These are phyloP conservation scores for Starmerella floricola DNA, from an alignment of 805 yeast genomes.

Conservation along the genomic window DNA sequence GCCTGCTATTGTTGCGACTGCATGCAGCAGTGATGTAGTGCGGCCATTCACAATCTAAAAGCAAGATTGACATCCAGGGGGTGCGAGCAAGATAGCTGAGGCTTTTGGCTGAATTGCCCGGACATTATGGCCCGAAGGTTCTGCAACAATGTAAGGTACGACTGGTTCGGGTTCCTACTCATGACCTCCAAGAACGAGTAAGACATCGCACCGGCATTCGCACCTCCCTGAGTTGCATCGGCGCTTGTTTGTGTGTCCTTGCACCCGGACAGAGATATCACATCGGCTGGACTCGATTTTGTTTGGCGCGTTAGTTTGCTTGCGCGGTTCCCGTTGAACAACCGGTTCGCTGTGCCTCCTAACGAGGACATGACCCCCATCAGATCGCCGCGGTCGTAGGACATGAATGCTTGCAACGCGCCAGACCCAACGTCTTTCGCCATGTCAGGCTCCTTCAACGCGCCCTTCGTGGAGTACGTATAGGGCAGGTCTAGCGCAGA, in stretches of 20 bases:
- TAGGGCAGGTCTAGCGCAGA: slow-evolving; percentile 71
- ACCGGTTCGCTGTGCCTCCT: slow-evolving; percentile 15
- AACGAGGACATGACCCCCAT: slow-evolving; percentile 33
- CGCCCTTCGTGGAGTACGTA: slow-evolving; percentile 71
- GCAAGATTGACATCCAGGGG: slow-evolving; percentile 55
- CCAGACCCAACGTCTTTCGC: slow-evolving; percentile 65
- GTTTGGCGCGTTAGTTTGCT: slow-evolving; percentile 27
- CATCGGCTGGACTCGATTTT: slow-evolving; percentile 67
- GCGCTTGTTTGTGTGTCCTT: slow-evolving; percentile 77
- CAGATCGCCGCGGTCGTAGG: slow-evolving; percentile 53
- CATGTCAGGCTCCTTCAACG: slow-evolving; percentile 66
- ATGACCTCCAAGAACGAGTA: slow-evolving; percentile 62
- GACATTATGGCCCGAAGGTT: slow-evolving; percentile 53
- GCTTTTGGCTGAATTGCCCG: slow-evolving; percentile 64
- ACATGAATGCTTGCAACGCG: slow-evolving; percentile 45
- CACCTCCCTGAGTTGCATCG: slow-evolving; percentile 61
- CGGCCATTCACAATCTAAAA: slow-evolving; percentile 33
- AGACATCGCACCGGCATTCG: slow-evolving; percentile 74
- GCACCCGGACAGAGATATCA: slow-evolving; percentile 65
- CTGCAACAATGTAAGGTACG: slow-evolving; percentile 56
- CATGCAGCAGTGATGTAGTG: no score
- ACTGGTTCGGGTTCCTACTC: slow-evolving; percentile 48
- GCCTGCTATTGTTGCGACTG: no score
- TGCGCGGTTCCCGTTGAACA: slow-evolving; percentile 15
- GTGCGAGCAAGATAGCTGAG: slow-evolving; percentile 70